phyloP scores from a whole-genome alignment of 495 filamentous ascomycete genomes.

The Neurospora sp. region DNA sequence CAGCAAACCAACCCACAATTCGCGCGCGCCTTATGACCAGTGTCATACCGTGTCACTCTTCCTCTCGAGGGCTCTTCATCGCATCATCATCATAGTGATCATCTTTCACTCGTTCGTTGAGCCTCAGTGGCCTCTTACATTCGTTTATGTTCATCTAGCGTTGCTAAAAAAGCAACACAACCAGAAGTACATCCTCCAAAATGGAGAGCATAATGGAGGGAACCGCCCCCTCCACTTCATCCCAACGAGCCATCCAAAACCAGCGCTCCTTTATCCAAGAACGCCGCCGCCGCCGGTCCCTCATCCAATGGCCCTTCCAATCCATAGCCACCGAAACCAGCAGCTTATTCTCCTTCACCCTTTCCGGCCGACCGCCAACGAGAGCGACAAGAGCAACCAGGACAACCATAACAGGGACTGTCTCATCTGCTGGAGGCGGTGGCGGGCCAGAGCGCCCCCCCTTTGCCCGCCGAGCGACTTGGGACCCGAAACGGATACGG shows the following conservation, averaged over 20 bases:
- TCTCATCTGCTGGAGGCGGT: not conserved
- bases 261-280: not conserved
- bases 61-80: not conserved
- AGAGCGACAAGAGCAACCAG: constrained; percentile 2
- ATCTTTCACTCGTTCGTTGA: not conserved
- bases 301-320: constrained; percentile 26
- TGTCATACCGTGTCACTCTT: not conserved
- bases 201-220: not conserved
- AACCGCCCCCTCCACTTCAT: not conserved
- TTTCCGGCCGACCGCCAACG: not conserved
- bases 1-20: not conserved
- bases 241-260: not conserved
- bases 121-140: not conserved
- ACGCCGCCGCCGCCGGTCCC: not conserved
- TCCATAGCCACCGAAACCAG: constrained; percentile 15
- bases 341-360: not conserved
- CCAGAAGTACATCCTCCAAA: not conserved
- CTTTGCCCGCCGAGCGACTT: constrained; percentile 13
- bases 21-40: not conserved
- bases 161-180: not conserved
- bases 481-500: constrained; percentile 11
- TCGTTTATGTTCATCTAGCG: not conserved
- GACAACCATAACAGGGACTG: not conserved
- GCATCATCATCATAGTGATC: not conserved
- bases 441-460: not conserved